These are phyloP conservation scores for Cutaneotrichosporon daszewskae DNA, from an alignment of 1,284 basidiomycete species.

Conservation along the genomic window DNA sequence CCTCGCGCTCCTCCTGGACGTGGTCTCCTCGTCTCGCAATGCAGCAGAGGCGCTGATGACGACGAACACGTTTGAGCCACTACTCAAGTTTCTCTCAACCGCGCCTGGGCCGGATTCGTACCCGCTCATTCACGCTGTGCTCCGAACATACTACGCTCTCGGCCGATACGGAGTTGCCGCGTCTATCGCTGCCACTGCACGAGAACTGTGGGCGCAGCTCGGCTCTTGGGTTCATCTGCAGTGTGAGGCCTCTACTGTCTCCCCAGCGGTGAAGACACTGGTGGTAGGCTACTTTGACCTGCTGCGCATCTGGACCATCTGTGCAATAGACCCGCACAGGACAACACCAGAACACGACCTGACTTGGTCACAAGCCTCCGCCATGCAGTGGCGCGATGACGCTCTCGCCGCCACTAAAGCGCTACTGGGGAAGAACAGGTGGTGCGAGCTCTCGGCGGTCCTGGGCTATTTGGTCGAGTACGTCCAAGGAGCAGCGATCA, in stretches of 20 bases:
- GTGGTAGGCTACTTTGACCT: slow-evolving; percentile 51
- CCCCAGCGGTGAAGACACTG: too few species aligned
- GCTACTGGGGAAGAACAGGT: slow-evolving; percentile 23
- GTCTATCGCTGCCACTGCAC: slow-evolving; percentile 25
- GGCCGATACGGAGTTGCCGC: slow-evolving; percentile 73
- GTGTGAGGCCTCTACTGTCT: not conserved
- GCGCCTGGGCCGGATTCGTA: slow-evolving; percentile 8
- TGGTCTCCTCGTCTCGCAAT: slow-evolving; percentile 61
- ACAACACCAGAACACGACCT: slow-evolving; percentile 82
- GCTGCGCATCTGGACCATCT: slow-evolving; percentile 68
- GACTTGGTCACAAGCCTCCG: slow-evolving; percentile 76
- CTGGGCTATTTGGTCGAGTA: slow-evolving; percentile 51
- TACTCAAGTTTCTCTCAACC: slow-evolving; percentile 68
- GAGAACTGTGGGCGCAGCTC: slow-evolving; percentile 37
- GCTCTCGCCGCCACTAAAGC: slow-evolving; percentile 40
- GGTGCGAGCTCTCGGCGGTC: slow-evolving; percentile 48
- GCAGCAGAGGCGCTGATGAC: slow-evolving; percentile 57
- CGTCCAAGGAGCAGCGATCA: slow-evolving; percentile 67
- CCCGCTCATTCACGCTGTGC: slow-evolving; percentile 51
- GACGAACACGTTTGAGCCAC: slow-evolving; percentile 56
- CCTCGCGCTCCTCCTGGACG: slow-evolving; percentile 57
- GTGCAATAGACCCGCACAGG: slow-evolving; percentile 79
- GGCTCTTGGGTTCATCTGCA: slow-evolving; percentile 21
- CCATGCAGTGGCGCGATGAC: slow-evolving; percentile 68
- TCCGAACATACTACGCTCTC: slow-evolving; percentile 63